Evolutionary conservation across 805 yeast species (phyloP), one percentile per base, ranked within the genome.

Genomic region (Pichia rugopelliculosa): DNA sequence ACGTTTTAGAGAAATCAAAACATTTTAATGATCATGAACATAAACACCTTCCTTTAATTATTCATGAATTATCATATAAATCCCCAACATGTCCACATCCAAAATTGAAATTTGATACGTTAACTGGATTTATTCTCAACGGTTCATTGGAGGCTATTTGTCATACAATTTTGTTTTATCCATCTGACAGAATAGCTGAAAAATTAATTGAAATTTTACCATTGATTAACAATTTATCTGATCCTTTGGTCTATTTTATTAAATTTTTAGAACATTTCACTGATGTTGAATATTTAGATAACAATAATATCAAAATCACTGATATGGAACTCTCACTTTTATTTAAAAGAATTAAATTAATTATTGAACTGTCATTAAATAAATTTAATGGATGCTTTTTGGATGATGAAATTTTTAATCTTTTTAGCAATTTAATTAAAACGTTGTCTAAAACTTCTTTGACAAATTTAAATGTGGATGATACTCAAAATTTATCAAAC

Each of bases 101-200:
- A 6, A 79, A 76, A 41, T 59, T 82, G 25, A 69, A 65, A 30
- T 51, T 77, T 48, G 87, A 82, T 57, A 60, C 63, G 17, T 60
- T 67, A 4, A 73, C 76, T 20, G 74, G 75, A 18, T 52, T 57
- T 17, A 68, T 74, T 25, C 53, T 72, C 8, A 71, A 76, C 21
- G 87, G 87, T 18, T 61, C 87, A 0, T 58, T 77, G 11, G 96
- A 89, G 61, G 76, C 89, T 41, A 71, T 89, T 34, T 78, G 90
- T 47, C 97, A 90, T 65, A 76, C 85, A 3, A 68, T 87, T 23
- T 61, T 88, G 15, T 82, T 81, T 61, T 73, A 73, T 49, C 73
- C 76, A 5, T 58, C 68, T 18, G 55, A 51, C 20, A 46, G 56
- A 39, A 64, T 70, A 20, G 66, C 72, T 17, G 64, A 59, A 24